These are phyloP conservation scores for Phycomyces nitens DNA, from an alignment of 192 early-diverging fungal genomes.

Conservation along the genomic window DNA sequence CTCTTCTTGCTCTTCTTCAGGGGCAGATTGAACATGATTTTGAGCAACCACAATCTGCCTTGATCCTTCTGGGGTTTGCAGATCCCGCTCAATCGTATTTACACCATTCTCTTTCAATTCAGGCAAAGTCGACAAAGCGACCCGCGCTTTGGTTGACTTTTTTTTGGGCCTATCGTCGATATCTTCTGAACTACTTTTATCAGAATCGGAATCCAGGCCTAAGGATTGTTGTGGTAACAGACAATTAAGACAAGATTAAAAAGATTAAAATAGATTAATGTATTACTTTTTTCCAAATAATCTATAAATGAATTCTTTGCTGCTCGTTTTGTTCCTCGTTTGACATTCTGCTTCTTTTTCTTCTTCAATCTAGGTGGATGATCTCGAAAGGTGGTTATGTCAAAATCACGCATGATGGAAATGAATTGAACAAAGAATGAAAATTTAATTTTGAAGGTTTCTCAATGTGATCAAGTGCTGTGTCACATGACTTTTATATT, in stretches of 20 bases:
- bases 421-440: background rate
- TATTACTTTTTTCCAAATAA: conserved; percentile 12
- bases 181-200: background rate
- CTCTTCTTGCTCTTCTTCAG: background rate
- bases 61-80: background rate
- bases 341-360: background rate
- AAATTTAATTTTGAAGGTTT: background rate
- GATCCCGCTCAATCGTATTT: background rate
- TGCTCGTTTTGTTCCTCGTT: background rate
- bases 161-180: background rate
- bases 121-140: background rate
- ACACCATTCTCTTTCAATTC: background rate
- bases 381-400: conserved; percentile 15
- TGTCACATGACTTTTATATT: background rate
- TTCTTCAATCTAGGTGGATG: background rate
- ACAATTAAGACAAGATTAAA: background rate
- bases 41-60: background rate
- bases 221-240: conserved; percentile 5
- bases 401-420: conserved; percentile 22
- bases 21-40: background rate
- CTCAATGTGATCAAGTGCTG: background rate
- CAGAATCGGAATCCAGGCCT: conserved; percentile 12
- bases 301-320: background rate
- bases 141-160: background rate
- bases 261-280: background rate